Evolutionary conservation across 176 grass and related monocot species (phyloP).

Genomic region (Rhynchospora pubera): DNA sequence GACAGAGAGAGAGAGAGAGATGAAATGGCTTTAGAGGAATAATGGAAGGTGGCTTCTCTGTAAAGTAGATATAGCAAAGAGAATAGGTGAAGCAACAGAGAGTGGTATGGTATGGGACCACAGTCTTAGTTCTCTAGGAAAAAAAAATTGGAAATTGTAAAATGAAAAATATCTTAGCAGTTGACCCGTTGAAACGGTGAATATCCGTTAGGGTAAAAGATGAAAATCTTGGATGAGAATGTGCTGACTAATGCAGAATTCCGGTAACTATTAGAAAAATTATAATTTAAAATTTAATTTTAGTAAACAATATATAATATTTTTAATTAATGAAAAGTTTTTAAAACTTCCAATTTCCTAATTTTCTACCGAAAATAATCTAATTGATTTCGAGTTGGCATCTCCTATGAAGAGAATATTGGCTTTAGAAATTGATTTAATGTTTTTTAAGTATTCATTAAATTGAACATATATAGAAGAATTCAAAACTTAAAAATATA

Average conservation of each 20-base stretch:
- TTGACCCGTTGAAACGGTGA: not conserved
- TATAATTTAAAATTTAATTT: not conserved
- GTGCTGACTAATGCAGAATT: not conserved
- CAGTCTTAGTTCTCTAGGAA: not conserved
- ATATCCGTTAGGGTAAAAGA: not conserved
- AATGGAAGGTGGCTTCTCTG: slow-evolving; percentile 30
- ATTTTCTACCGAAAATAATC: not conserved
- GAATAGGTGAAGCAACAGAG: slow-evolving; percentile 12
- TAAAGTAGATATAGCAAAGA: slow-evolving; percentile 24
- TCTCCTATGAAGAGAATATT: too few relatives aligned
- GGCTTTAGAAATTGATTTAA: too few relatives aligned
- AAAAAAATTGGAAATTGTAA: not conserved
- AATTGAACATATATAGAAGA: too few relatives aligned
- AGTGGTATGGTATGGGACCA: slow-evolving; percentile 7
- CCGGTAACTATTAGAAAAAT: not conserved
- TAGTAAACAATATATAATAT: not conserved
- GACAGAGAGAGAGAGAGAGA: slow-evolving; percentile 3
- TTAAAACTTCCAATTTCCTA: too few relatives aligned
- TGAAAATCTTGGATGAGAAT: not conserved
- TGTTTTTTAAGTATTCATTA: too few relatives aligned
- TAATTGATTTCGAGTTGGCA: not conserved
- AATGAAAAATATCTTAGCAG: not conserved
- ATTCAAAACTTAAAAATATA: too few relatives aligned
- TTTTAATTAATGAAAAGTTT: too few relatives aligned
- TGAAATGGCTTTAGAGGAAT: slow-evolving; percentile 15